Percentiles rank a stretch among this genome's conserved stretches.
phyloP scores from a whole-genome alignment of 805 yeast genomes.

The Spathaspora hagerdaliae region DNA sequence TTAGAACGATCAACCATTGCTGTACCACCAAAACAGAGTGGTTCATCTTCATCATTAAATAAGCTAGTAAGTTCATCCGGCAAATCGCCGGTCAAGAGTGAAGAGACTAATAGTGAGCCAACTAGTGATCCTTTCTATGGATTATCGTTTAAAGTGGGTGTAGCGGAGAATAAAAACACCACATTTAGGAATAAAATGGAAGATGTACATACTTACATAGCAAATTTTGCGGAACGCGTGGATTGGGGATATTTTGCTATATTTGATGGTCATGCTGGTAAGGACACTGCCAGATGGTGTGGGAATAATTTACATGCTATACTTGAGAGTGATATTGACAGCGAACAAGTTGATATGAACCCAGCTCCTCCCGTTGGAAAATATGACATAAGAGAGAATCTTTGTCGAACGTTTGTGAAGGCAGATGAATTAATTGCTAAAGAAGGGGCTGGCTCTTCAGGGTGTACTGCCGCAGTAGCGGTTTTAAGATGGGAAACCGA shows the following conservation, averaged over 20 bases:
- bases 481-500: conserved; percentile 75
- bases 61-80: background rate
- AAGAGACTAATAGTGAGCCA: background rate
- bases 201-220: conserved; percentile 90
- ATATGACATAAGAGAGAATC: conserved; percentile 58
- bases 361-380: conserved; percentile 15
- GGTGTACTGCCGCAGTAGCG: conserved; percentile 95
- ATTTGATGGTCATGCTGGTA: conserved; percentile 97
- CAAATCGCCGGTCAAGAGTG: too few relatives aligned
- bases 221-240: conserved; percentile 83
- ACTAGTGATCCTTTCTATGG: conserved; percentile 45
- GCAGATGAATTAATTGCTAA: conserved; percentile 69
- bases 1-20: background rate
- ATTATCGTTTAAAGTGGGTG: conserved; percentile 79
- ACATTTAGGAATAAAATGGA: conserved; percentile 89
- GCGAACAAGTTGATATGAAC: conserved; percentile 13
- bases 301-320: conserved; percentile 77
- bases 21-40: background rate
- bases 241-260: conserved; percentile 96
- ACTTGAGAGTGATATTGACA: conserved; percentile 51
- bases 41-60: background rate
- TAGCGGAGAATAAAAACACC: conserved; percentile 82
- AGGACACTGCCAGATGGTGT: conserved; percentile 90
- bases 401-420: conserved; percentile 65
- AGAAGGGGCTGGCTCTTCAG: conserved; percentile 68